Conservation (phyloP, 208 protist genomes). For the Trypanosoma boissoni region DNA sequence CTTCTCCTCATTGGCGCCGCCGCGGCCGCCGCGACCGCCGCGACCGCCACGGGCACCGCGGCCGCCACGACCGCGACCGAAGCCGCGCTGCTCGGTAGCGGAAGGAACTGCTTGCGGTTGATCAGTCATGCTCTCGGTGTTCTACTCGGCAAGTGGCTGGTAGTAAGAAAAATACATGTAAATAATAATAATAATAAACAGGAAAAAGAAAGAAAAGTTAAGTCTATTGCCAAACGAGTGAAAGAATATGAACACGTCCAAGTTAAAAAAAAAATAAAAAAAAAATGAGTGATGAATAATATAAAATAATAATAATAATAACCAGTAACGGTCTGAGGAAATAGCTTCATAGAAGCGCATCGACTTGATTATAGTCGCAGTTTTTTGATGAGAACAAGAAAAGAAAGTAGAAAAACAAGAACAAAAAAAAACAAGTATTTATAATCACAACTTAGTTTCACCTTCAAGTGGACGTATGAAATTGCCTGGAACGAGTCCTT, state of each 20-base stretch:
- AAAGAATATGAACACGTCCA: slow-evolving; percentile 2
- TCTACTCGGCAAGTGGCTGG: slow-evolving; percentile 19
- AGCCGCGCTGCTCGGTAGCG: slow-evolving; percentile 4
- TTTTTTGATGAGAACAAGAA: background rate
- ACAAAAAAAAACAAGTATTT: background rate
- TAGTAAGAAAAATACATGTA: slow-evolving; percentile 7
- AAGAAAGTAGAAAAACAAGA: slow-evolving; percentile 3
- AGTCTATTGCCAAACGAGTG: slow-evolving; percentile 13
- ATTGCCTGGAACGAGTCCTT: slow-evolving; percentile 70
- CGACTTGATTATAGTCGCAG: background rate
- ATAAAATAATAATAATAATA: slow-evolving; percentile 3
- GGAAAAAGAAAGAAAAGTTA: slow-evolving; percentile 16
- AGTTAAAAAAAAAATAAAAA: background rate
- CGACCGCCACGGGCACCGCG: slow-evolving; percentile 4
- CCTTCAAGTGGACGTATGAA: slow-evolving; percentile 62
- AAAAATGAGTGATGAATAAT: background rate
- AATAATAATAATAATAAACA: slow-evolving; percentile 4
- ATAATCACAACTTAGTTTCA: slow-evolving; percentile 25
- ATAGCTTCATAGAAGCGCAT: background rate
- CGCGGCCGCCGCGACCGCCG: background rate
- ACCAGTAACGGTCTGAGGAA: background rate
- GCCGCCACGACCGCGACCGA: slow-evolving; percentile 3
- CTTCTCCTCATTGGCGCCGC: no score
- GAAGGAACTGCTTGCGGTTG: background rate
- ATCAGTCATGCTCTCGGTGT: slow-evolving; percentile 2